Evolutionary conservation across 2,329 filamentous ascomycete species (phyloP), one percentile per base, ranked within the genome.

Genomic region (Harringtonia aguacate): DNA sequence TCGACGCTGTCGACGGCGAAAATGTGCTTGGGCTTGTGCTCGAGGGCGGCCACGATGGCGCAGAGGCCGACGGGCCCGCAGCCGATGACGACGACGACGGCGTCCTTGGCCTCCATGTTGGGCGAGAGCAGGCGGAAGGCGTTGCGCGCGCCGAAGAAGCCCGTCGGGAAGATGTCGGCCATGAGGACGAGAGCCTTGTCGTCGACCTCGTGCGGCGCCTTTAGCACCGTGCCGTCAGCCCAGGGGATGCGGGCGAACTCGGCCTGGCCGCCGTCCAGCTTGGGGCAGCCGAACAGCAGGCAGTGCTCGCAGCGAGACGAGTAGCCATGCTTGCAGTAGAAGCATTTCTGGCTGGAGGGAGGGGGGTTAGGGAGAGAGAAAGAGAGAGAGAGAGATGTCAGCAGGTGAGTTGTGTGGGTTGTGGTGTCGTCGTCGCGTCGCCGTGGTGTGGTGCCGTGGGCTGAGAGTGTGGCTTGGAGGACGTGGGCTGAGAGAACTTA

Each of bases 151-250:
- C 86, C 88, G 54, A 89, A 94, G 64, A 79, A 94, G 8, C 89
- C 85, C 0, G 81, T 86, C 2, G 88, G 88, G 62, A 92, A 94
- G 55, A 95, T 94, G 58, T 95, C 88, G 15, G 86, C 87, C 88
- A 95, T 94, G 22, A 95, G 72, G 8, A 94, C 79, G 39, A 94
- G 70, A 30, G 79, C 79, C 50, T 84, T 75, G 52, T 90, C 81
- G 18, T 81, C 76, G 46, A 94, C 82, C 9, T 73, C 76, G 2
- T 75, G 62, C 0, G 84, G 83, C 0, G 86, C 81, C 55, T 81
- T 82, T 56, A 88, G 73, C n/a, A 82, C 76, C 1, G 86, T 94
- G 30, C 79, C 78, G 56, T 94, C 87, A 12, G 88, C 88, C 44
- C 82, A 67, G 1, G 89, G 89, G 14, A 94, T 75, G 29, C 86